These are phyloP conservation scores for Trypanosoma platydactyli DNA, from an alignment of 208 protist genomes.

Conservation along the genomic window DNA sequence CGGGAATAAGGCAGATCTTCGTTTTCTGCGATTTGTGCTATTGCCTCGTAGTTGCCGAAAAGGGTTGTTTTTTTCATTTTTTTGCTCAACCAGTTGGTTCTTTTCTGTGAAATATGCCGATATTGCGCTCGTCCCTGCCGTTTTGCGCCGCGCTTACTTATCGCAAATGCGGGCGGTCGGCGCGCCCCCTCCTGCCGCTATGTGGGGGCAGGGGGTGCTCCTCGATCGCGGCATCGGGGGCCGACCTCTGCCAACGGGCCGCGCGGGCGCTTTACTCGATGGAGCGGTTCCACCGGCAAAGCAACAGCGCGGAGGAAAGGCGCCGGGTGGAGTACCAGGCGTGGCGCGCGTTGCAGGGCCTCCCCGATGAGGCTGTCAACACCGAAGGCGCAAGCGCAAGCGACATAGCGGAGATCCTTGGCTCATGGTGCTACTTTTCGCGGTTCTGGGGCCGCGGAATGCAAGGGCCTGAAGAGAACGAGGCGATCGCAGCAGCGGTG, in stretches of 20 bases:
- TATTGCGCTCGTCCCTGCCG: no score
- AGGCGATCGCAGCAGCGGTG: not conserved
- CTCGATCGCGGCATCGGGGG: not conserved
- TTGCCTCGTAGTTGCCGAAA: no score
- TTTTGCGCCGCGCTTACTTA: no score
- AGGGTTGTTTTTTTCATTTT: no score
- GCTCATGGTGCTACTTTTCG: conserved; percentile 65
- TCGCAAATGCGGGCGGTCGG: not conserved
- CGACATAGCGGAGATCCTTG: conserved; percentile 56
- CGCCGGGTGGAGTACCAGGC: conserved; percentile 37
- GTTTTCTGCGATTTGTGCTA: no score
- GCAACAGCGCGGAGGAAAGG: conserved; percentile 1
- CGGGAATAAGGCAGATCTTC: no score
- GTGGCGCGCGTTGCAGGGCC: conserved; percentile 52
- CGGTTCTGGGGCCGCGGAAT: conserved; percentile 56
- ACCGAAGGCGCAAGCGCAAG: conserved; percentile 16
- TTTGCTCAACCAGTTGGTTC: no score
- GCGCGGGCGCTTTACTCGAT: conserved; percentile 26
- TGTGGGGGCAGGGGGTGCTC: no score
- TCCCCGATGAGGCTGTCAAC: conserved; percentile 41
- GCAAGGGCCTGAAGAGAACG: conserved; percentile 40
- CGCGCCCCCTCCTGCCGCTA: not conserved
- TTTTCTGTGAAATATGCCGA: no score
- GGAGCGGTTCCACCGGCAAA: conserved; percentile 27
- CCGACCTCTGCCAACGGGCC: not conserved